Percentiles rank a stretch among this genome's conserved stretches.
Evolutionary conservation across 1,284 basidiomycete genomes (phyloP).

Genomic region (Vanrija sp.): DNA sequence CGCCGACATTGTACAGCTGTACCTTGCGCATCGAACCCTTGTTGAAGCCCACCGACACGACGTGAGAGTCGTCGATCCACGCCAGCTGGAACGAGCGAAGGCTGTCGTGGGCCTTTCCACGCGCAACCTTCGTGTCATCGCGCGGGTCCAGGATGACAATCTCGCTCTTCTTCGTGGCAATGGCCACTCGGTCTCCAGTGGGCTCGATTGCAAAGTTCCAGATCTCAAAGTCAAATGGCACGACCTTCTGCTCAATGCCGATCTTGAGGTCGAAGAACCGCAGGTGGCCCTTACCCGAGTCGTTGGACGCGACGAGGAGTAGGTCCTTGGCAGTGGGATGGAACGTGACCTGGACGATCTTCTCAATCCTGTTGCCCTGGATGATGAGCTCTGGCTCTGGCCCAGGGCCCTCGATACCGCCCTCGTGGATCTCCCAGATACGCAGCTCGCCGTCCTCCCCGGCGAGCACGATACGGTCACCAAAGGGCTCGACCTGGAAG

Average conservation of each 20-base stretch:
- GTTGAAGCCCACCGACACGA: slow-evolving; percentile 50
- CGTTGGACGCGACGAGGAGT: slow-evolving; percentile 46
- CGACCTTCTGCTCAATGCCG: slow-evolving; percentile 21
- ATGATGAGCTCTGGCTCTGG: slow-evolving; percentile 31
- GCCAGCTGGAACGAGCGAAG: slow-evolving; percentile 48
- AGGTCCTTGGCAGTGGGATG: slow-evolving; percentile 49
- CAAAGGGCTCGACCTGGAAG: slow-evolving; percentile 47
- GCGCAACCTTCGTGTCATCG: slow-evolving; percentile 9
- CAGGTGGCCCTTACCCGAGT: slow-evolving; percentile 38
- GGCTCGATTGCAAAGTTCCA: slow-evolving; percentile 47
- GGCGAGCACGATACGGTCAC: slow-evolving; percentile 41
- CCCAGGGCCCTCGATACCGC: slow-evolving; percentile 33
- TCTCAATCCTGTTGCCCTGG: slow-evolving; percentile 41
- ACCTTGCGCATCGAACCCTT: slow-evolving; percentile 50
- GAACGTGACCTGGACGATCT: slow-evolving; percentile 44
- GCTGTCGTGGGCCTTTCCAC: slow-evolving; percentile 45
- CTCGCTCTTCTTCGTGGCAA: slow-evolving; percentile 49
- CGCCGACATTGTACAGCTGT: slow-evolving; percentile 40
- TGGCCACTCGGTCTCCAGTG: slow-evolving; percentile 43
- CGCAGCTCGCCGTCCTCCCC: slow-evolving; percentile 49
- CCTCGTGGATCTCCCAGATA: slow-evolving; percentile 40
- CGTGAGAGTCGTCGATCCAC: slow-evolving; percentile 46
- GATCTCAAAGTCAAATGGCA: slow-evolving; percentile 16
- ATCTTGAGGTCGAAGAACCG: slow-evolving; percentile 41
- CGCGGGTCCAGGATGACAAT: slow-evolving; percentile 50